These are phyloP conservation scores for Schizopora paradoxa DNA, from an alignment of 1,284 basidiomycete species.

Conservation along the genomic window DNA sequence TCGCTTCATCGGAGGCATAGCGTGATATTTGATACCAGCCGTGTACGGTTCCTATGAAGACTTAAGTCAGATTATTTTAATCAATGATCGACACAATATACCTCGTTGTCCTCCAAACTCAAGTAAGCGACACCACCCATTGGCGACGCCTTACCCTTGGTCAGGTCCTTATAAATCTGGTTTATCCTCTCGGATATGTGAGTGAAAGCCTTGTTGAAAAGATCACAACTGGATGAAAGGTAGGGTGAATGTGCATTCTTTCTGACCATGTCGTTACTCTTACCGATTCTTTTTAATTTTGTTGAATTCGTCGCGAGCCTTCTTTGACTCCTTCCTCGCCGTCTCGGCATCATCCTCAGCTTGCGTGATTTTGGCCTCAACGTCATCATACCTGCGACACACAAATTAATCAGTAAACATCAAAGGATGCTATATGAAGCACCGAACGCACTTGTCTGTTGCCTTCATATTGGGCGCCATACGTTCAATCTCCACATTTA, in stretches of 20 bases:
- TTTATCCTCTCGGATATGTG: slow-evolving; percentile 96
- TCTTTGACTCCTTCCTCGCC: slow-evolving; percentile 79
- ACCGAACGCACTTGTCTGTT: slow-evolving; percentile 65
- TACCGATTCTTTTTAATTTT: slow-evolving; percentile 81
- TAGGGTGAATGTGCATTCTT: background rate
- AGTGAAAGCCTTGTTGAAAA: slow-evolving; percentile 95
- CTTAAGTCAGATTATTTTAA: slow-evolving; percentile 3
- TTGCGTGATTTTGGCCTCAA: slow-evolving; percentile 72
- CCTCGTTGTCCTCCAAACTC: slow-evolving; percentile 92
- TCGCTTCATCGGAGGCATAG: slow-evolving; percentile 98
- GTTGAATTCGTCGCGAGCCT: slow-evolving; percentile 86
- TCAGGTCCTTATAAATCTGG: slow-evolving; percentile 95
- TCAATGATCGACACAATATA: slow-evolving; percentile 30
- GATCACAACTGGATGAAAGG: slow-evolving; percentile 49
- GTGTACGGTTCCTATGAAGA: slow-evolving; percentile 82
- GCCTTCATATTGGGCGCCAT: slow-evolving; percentile 98
- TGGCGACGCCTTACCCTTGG: slow-evolving; percentile 87
- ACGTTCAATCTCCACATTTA: slow-evolving; percentile 82
- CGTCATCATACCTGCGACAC: slow-evolving; percentile 74
- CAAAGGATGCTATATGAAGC: slow-evolving; percentile 1
- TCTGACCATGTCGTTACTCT: too few relatives aligned
- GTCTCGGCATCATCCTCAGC: slow-evolving; percentile 76
- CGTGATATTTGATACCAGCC: slow-evolving; percentile 96
- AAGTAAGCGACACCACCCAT: slow-evolving; percentile 97
- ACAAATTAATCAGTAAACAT: slow-evolving; percentile 6